Evolutionary conservation across 2,329 filamentous ascomycete species (phyloP), one percentile per base, ranked within the genome.

Genomic region (Trichoderma oligosporum): DNA sequence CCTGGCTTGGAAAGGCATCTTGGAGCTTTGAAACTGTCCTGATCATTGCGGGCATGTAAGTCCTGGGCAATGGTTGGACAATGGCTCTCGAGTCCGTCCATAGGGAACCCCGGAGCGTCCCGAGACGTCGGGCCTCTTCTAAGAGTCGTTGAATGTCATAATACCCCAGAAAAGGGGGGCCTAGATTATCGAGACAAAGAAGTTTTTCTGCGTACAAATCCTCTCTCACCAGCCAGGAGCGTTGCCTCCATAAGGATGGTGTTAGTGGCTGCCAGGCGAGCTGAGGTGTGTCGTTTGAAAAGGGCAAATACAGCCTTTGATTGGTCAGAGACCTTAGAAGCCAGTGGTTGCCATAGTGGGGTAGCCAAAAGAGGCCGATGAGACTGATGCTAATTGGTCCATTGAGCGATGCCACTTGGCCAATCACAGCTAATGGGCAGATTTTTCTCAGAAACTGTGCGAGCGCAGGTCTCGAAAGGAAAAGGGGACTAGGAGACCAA

Each of bases 201-300:
- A 49, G 57, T 57, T 57, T 48, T 57, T 64, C 11, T 27, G 54
- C 31, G 48, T 44, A 39, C 44, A 33, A 42, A 52, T 53, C 49
- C 36, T 57, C 41, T 46, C 27, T 31, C 54, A 45, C 41, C 41
- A 33, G 20, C 46, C 47, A 55, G 44, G 47, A 59, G 47, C 11
- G 27, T 46, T 33, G 38, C 45, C 51, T 55, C 22, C 41, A 46
- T 55, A 4, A 16, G 41, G 39, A 41, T 18, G 35, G 56, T 58
- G 56, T 58, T 58, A 58, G 56, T 58, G 56, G 56, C 56, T 53
- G 54, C 45, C 58, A n/a, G 61, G 63, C 65, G 64, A 68, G 65
- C 66, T 69, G 66, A 71, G 68, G 69, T 65, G 64, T 69, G 66
- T 68, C 64, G 66, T 61, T 62, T 60, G 61, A 51, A 69, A 62